Evolutionary conservation across 768 basidiomycete genomes (phyloP), one percentile per base, ranked within the genome.

Genomic region (Russula sp.): DNA sequence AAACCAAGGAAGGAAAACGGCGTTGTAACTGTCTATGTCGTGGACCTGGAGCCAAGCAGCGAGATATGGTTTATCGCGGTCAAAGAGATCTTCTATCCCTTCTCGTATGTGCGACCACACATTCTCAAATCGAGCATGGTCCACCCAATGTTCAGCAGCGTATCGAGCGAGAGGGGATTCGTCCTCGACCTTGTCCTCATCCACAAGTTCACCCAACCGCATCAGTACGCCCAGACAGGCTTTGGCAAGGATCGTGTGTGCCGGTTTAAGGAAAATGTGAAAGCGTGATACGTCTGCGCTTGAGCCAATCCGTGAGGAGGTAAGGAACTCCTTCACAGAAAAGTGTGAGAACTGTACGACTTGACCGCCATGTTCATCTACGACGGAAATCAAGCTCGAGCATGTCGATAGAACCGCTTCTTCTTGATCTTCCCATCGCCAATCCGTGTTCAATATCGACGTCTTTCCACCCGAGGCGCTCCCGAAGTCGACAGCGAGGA

Each of bases 261-360:
- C 40, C 20, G 42, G 20, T 7, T 42, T 26, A 8, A 46, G 56
- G 1, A 13, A 11, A 44, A 44, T 30, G n/a, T 57, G 28, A n/a
- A 30, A 57, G 32, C 57, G 30, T 5, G 57, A 34, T 18, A 57
- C 26, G n/a, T 32, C 44, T 8, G 18, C 20, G 22, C n/a, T 46
- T 9, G 57, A 32, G 8, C n/a, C 44, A 22, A 57, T 30, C 11
- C 57, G 42, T 20, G 28, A 20, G 7, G 57, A 57, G 2, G 44
- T 57, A 9, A 57, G 57, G 57, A 32, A 57, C n/a, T 57, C 57
- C 30, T 57, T 57, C 3, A 57, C 57, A 2, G 57, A 57, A 20
- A 57, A 57, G 13, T 57, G 57, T 5, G 57, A 57, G 30, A 57
- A 46, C 13, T 57, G 57, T 0, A 57, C 42, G 0, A 57, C 30